Percentiles rank a stretch among this genome's conserved stretches.
Evolutionary conservation across 108 stramenopile species (phyloP).

Genomic region (Nannochloropsis gaditana): DNA sequence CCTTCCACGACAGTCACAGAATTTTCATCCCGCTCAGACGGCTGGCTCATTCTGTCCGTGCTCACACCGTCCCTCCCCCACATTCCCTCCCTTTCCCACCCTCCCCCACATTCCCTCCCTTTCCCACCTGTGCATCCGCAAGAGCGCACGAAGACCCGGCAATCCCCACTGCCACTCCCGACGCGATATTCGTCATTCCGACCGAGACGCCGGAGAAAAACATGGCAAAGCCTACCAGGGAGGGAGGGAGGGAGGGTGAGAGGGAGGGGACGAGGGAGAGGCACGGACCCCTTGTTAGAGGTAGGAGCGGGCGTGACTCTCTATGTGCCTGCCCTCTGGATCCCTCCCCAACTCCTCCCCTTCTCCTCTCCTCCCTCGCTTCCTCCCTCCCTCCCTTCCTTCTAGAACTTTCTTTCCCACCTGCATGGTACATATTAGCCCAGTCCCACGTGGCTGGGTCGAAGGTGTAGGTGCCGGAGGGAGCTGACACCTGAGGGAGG

Average conservation of each 20-base stretch:
- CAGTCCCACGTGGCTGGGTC: not conserved
- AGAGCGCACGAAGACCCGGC: conserved; percentile 93
- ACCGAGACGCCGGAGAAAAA: conserved; percentile 91
- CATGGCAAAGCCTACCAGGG: conserved; percentile 84
- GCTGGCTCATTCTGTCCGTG: no score
- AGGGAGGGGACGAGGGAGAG: not conserved
- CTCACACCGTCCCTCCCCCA: no score
- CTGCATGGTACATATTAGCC: not conserved
- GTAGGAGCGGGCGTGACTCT: not conserved
- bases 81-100: not conserved
- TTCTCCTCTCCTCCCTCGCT: not conserved
- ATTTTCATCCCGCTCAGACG: not conserved
- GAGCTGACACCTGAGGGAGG: conserved; percentile 11
- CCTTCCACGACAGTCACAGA: not conserved
- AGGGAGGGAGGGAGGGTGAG: not conserved
- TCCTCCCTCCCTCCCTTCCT: not conserved
- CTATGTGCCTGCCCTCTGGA: not conserved
- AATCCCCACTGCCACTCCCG: conserved; percentile 91
- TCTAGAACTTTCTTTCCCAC: not conserved
- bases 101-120: not conserved
- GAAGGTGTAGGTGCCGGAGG: not conserved
- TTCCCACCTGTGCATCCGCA: conserved; percentile 81
- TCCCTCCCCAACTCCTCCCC: not conserved
- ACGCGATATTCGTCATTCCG: conserved; percentile 95
- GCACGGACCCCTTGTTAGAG: not conserved